These are phyloP conservation scores for Penicillium paneum DNA, from an alignment of 2,329 filamentous ascomycete genomes.

Conservation along the genomic window DNA sequence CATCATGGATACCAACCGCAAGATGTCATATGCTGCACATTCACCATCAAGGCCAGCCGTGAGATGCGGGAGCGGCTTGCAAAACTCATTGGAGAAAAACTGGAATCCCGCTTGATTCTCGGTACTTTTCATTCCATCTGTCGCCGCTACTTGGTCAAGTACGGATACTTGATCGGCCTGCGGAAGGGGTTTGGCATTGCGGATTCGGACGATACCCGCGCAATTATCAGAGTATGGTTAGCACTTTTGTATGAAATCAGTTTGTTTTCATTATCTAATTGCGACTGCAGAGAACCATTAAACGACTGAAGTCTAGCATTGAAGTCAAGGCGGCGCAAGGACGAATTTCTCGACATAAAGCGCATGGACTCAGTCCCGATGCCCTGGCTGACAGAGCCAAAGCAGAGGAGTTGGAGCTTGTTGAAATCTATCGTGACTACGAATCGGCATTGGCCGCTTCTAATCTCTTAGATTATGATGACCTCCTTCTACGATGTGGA, in stretches of 20 bases:
- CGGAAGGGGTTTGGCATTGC: conserved; percentile 84
- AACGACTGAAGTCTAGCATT: conserved; percentile 64
- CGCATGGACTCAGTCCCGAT: conserved; percentile 51
- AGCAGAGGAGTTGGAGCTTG: conserved; percentile 62
- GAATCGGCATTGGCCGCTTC: conserved; percentile 70
- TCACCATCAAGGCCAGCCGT: conserved; percentile 88
- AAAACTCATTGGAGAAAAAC: conserved; percentile 71
- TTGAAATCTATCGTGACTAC: conserved; percentile 69
- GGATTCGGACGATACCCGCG: conserved; percentile 74
- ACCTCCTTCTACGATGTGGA: conserved; percentile 78
- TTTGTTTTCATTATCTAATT: conserved; percentile 10
- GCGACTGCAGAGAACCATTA: conserved; percentile 63
- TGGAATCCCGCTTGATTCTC: conserved; percentile 73
- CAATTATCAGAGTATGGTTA: conserved; percentile 62
- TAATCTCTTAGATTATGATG: conserved; percentile 90
- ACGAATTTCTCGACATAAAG: conserved; percentile 68
- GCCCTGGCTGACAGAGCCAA: conserved; percentile 40
- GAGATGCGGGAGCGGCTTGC: conserved; percentile 92
- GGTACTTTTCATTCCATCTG: conserved; percentile 96
- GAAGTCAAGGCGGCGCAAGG: conserved; percentile 68
- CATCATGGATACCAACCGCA: conserved; percentile 69
- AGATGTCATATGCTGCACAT: conserved; percentile 92
- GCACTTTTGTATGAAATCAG: not conserved
- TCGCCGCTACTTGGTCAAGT: conserved; percentile 75
- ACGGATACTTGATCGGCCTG: conserved; percentile 80